Evolutionary conservation across 495 filamentous ascomycete species (phyloP).

Genomic region (Sordaria brevicollis): DNA sequence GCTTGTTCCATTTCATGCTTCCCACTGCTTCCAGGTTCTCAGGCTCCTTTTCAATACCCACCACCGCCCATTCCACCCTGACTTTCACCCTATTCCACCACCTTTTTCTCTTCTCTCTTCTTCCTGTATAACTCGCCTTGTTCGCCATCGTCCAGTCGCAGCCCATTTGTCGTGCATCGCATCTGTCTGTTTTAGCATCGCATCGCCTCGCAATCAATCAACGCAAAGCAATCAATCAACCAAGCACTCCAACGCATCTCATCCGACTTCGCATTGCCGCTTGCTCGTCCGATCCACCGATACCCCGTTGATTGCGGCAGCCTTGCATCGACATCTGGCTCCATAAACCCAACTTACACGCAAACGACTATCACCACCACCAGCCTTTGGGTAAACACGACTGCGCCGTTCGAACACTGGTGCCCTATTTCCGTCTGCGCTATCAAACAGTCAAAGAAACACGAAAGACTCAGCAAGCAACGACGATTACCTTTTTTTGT

Average conservation of each 20-base stretch:
- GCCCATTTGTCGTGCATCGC: slow-evolving; percentile 6
- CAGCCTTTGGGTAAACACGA: neutral
- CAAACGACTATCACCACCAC: too few relatives aligned
- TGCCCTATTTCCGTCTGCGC: neutral
- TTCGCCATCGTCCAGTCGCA: slow-evolving; percentile 19
- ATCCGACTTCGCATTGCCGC: neutral
- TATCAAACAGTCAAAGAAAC: neutral
- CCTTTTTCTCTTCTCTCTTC: slow-evolving; percentile 17
- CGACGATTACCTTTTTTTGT: neutral
- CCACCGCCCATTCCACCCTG: slow-evolving; percentile 9
- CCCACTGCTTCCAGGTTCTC: neutral
- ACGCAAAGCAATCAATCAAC: neutral
- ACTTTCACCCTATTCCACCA: slow-evolving; percentile 9
- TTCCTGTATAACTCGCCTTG: slow-evolving; percentile 21
- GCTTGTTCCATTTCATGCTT: slow-evolving; percentile 18
- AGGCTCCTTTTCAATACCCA: slow-evolving; percentile 22
- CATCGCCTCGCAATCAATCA: neutral
- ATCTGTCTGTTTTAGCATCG: slow-evolving; percentile 14
- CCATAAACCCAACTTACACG: neutral
- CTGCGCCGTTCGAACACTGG: neutral
- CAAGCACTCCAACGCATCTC: neutral
- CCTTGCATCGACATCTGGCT: neutral
- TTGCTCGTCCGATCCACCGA: neutral
- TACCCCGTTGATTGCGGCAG: neutral
- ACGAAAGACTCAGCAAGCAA: neutral